Conservation (phyloP, 139 green algal genomes). For the Chlamydomonas sp. region DNA sequence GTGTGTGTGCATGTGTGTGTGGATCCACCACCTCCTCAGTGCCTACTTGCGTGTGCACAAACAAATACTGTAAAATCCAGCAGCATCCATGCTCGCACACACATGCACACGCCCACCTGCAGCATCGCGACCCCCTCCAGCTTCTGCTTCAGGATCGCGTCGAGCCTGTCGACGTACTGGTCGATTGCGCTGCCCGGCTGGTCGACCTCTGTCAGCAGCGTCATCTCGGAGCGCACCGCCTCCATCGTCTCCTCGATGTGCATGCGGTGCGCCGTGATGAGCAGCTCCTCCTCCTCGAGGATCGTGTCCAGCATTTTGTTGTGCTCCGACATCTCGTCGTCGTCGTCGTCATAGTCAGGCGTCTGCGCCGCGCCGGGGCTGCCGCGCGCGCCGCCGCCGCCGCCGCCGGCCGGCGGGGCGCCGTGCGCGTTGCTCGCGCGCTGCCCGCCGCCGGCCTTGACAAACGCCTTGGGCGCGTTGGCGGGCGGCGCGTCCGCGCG, state of each 20-base stretch:
- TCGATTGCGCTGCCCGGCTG: slow-evolving; percentile 72
- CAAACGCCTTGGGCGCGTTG: background rate
- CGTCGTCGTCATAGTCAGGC: slow-evolving; percentile 23
- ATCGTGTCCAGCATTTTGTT: slow-evolving; percentile 67
- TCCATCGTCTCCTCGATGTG: slow-evolving; percentile 83
- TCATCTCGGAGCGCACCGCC: slow-evolving; percentile 49
- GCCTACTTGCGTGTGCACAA: too few species aligned
- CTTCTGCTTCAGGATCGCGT: slow-evolving; percentile 56
- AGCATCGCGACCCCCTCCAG: slow-evolving; percentile 38
- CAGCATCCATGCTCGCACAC: too few species aligned
- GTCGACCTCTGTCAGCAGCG: slow-evolving; percentile 62
- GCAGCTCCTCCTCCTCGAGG: slow-evolving; percentile 78
- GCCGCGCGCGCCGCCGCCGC: too few species aligned
- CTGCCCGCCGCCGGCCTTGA: background rate
- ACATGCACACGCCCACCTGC: too few species aligned
- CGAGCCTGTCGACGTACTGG: slow-evolving; percentile 61
- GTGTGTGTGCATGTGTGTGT: slow-evolving; percentile 1
- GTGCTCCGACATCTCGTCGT: slow-evolving; percentile 17
- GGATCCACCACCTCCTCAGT: too few species aligned
- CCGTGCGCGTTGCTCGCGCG: slow-evolving; percentile 24
- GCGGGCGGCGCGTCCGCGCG: slow-evolving; percentile 7
- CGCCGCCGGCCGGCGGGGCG: background rate
- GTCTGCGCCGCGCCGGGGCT: background rate
- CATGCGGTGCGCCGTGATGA: slow-evolving; percentile 76
- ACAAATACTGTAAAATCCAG: too few species aligned